Evolutionary conservation across 1,284 basidiomycete species (phyloP).

Genomic region (Flammula alnicola): DNA sequence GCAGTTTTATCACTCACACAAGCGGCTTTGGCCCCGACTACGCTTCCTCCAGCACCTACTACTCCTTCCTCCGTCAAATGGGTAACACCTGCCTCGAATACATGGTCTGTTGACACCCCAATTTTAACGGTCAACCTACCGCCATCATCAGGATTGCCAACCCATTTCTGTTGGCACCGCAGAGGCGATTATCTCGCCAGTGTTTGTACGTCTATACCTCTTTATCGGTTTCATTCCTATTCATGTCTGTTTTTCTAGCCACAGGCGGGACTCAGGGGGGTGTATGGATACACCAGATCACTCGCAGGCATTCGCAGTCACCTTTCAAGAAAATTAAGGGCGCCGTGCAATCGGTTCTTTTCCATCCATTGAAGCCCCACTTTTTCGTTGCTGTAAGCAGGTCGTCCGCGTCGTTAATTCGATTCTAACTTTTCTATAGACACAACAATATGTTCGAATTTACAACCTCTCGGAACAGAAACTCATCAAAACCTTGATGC

Average conservation of each 20-base stretch:
- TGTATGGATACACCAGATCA: slow-evolving; percentile 95
- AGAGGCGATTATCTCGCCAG: slow-evolving; percentile 96
- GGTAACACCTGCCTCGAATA: slow-evolving; percentile 51
- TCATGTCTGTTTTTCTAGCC: slow-evolving; percentile 42
- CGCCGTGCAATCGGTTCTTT: slow-evolving; percentile 86
- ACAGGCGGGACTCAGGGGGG: slow-evolving; percentile 67
- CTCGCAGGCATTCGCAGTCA: slow-evolving; percentile 93
- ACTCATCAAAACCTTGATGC: slow-evolving; percentile 89
- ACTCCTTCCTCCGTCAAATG: slow-evolving; percentile 75
- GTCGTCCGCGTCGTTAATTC: slow-evolving; percentile 14
- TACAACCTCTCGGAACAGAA: slow-evolving; percentile 96
- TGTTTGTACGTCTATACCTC: slow-evolving; percentile 58
- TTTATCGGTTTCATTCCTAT: slow-evolving; percentile 2
- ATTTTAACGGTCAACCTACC: slow-evolving; percentile 67
- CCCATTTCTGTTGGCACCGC: slow-evolving; percentile 91
- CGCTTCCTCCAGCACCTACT: slow-evolving; percentile 60
- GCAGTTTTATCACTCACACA: slow-evolving; percentile 65
- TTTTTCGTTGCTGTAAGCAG: slow-evolving; percentile 93
- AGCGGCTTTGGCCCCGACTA: slow-evolving; percentile 65
- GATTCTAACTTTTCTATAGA: slow-evolving; percentile 48
- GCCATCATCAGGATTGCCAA: slow-evolving; percentile 74
- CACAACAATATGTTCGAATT: slow-evolving; percentile 94
- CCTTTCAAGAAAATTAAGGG: slow-evolving; percentile 97
- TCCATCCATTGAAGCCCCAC: slow-evolving; percentile 94
- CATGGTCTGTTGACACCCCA: slow-evolving; percentile 54